Evolutionary conservation across 2,329 filamentous ascomycete genomes (phyloP).

Genomic region (Rhynchosporium graminicola): DNA sequence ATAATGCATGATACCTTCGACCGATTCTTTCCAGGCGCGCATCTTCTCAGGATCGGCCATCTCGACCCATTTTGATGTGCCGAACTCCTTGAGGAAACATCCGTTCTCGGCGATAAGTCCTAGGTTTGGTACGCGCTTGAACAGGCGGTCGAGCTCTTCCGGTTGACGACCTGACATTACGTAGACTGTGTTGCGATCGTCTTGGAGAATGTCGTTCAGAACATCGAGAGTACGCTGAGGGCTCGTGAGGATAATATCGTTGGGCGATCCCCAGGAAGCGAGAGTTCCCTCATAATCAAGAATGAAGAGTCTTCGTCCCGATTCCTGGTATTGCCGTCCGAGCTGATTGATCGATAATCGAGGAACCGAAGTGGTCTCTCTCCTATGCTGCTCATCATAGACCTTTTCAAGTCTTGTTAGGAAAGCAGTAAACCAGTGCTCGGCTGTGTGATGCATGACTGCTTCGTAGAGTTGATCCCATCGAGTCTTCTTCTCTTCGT

Average conservation of each 20-base stretch:
- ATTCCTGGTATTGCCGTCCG: conserved; percentile 63
- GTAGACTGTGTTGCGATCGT: conserved; percentile 83
- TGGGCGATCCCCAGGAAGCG: conserved; percentile 81
- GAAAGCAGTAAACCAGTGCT: conserved; percentile 82
- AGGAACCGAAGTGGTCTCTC: conserved; percentile 83
- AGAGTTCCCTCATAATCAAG: conserved; percentile 94
- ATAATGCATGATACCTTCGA: conserved; percentile 81
- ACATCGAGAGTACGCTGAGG: conserved; percentile 83
- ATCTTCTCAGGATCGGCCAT: conserved; percentile 74
- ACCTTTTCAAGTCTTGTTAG: conserved; percentile 69
- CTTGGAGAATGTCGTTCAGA: conserved; percentile 76
- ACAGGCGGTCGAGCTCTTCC: conserved; percentile 84
- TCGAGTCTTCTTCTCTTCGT: conserved; percentile 70
- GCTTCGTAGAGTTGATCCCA: conserved; percentile 74
- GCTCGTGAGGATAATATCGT: conserved; percentile 81
- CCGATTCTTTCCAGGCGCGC: conserved; percentile 78
- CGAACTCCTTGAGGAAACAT: conserved; percentile 78
- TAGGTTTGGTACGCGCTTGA: conserved; percentile 78
- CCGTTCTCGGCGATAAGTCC: conserved; percentile 95
- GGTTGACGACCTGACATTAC: conserved; percentile 90
- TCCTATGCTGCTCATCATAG: conserved; percentile 80
- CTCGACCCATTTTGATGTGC: conserved; percentile 70
- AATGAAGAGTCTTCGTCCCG: conserved; percentile 76
- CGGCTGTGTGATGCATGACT: conserved; percentile 79
- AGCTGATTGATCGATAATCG: conserved; percentile 72